Conservation (phyloP, 306 rosid genomes). For the Biancaea sappan region DNA sequence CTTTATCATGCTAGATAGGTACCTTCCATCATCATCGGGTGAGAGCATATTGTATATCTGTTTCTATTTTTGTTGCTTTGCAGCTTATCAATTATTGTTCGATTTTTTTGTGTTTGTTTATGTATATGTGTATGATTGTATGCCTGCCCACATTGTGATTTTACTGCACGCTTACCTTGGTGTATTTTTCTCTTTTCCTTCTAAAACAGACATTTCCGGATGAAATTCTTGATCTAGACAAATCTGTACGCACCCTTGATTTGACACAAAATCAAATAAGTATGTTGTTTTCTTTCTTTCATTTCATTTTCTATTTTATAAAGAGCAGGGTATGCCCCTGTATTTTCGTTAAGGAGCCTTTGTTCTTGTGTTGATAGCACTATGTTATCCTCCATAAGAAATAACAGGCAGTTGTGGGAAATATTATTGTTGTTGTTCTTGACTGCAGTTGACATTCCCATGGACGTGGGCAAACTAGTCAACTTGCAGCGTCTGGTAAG, state of each 20-base stretch:
- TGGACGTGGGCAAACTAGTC: conserved; percentile 70
- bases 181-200: conserved; percentile 15
- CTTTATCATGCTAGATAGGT: not conserved
- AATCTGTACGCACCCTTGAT: conserved; percentile 88
- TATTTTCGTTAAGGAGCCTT: conserved; percentile 29
- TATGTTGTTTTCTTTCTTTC: conserved; percentile 31
- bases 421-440: conserved; percentile 8
- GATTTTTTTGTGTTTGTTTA: not conserved
- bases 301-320: not conserved
- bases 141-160: not conserved
- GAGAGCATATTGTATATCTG: not conserved
- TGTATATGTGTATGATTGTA: not conserved
- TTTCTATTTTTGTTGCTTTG: not conserved
- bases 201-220: conserved; percentile 72
- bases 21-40: not conserved
- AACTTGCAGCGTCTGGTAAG: conserved; percentile 90
- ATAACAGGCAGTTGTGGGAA: not conserved
- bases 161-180: conserved; percentile 11
- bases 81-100: not conserved
- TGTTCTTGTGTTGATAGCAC: not conserved
- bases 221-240: conserved; percentile 76
- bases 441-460: conserved; percentile 79
- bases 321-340: not conserved
- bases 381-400: conserved; percentile 12
- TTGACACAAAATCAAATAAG: conserved; percentile 83